These are phyloP conservation scores for Eucalyptus sp. DNA, from an alignment of 345 rosid species.

Conservation along the genomic window DNA sequence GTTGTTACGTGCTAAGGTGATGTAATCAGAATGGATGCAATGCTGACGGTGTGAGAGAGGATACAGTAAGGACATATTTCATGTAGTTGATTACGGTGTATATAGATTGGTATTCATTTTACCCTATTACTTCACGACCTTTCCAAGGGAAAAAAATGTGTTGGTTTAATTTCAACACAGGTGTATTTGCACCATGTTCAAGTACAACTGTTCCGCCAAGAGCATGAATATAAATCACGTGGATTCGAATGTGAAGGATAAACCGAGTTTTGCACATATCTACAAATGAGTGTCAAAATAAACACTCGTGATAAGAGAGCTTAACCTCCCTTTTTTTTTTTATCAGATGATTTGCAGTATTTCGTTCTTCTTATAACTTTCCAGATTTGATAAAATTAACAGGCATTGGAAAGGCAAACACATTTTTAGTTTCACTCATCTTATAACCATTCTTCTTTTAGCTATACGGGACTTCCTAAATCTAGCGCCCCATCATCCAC, in stretches of 20 bases:
- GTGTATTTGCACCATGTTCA: accelerated
- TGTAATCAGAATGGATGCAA: background rate
- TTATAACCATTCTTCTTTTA: too few species aligned
- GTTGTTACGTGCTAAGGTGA: background rate
- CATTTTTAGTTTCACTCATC: too few species aligned
- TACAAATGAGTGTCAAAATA: background rate
- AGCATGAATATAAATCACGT: background rate
- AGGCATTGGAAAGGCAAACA: too few species aligned
- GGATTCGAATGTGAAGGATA: background rate
- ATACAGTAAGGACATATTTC: background rate
- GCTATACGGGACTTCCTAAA: too few species aligned
- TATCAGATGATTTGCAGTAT: too few species aligned
- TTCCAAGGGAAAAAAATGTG: background rate
- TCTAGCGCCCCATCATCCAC: too few species aligned
- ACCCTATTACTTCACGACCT: background rate
- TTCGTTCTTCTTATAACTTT: accelerated
- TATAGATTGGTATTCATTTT: background rate
- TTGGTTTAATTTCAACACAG: background rate
- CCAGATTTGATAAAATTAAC: too few species aligned
- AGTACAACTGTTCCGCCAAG: background rate
- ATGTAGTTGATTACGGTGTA: background rate
- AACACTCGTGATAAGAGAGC: background rate
- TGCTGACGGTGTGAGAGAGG: too few species aligned
- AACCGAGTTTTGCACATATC: background rate
- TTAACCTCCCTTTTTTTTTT: background rate